These are phyloP conservation scores for Beauveria australis DNA, from an alignment of 2,329 filamentous ascomycete genomes.

Conservation along the genomic window DNA sequence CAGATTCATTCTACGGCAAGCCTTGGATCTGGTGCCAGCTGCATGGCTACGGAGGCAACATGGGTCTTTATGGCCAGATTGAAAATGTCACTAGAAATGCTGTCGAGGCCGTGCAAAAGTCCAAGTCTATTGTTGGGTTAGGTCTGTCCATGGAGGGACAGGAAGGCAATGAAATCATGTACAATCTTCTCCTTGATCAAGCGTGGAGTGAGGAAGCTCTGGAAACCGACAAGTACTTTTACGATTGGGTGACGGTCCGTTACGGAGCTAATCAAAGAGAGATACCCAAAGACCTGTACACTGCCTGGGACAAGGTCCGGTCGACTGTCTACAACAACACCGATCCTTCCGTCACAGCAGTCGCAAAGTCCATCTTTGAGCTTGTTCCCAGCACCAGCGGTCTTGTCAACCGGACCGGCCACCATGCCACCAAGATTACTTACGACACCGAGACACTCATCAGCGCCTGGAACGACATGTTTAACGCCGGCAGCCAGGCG, in stretches of 20 bases:
- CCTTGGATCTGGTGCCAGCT: constrained; percentile 44
- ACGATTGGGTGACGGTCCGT: constrained; percentile 32
- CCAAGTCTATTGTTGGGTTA: constrained; percentile 33
- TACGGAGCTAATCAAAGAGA: constrained; percentile 20
- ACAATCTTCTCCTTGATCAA: constrained; percentile 39
- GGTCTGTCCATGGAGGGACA: constrained; percentile 39
- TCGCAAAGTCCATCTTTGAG: constrained; percentile 37
- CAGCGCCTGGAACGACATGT: constrained; percentile 29
- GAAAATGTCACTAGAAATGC: constrained; percentile 37
- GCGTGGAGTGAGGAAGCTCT: constrained; percentile 35
- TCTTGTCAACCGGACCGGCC: constrained; percentile 27
- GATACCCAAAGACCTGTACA: constrained; percentile 6
- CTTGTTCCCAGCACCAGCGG: constrained; percentile 31
- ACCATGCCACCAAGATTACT: constrained; percentile 29
- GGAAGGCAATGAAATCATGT: constrained; percentile 42
- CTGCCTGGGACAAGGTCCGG: constrained; percentile 10
- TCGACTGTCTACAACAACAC: constrained; percentile 10
- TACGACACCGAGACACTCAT: constrained; percentile 30
- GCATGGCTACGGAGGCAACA: constrained; percentile 38
- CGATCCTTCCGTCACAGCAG: constrained; percentile 20
- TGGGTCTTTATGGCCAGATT: constrained; percentile 39
- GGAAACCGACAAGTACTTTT: constrained; percentile 35
- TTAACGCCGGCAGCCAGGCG: constrained; percentile 23
- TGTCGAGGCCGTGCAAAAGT: constrained; percentile 30
- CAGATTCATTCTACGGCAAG: constrained; percentile 39